A percentile compares a stretch with the other conserved stretches of the same genome.
phyloP scores from a whole-genome alignment of 2,329 filamentous ascomycete species.

The Knufia fluminis region DNA sequence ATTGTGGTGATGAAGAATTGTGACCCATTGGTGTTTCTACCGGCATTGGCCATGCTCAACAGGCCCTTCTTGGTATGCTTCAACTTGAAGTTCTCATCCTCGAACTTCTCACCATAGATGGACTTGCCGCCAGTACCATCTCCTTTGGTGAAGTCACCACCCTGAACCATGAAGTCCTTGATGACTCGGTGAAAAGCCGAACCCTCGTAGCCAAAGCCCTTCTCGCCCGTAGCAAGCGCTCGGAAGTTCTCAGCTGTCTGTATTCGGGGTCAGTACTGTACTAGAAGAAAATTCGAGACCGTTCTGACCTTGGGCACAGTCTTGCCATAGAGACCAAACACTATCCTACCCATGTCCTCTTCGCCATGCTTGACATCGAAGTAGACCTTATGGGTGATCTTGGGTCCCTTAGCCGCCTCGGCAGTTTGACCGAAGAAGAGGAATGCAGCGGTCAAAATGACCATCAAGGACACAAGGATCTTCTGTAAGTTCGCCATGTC shows the following conservation, averaged over 20 bases:
- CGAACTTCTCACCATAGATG: conserved; percentile 58
- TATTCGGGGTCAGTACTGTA: conserved; percentile 5
- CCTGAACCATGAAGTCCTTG: conserved; percentile 63
- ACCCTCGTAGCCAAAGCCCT: conserved; percentile 58
- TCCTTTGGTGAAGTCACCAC: conserved; percentile 57
- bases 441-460: conserved; percentile 67
- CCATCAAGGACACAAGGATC: conserved; percentile 60
- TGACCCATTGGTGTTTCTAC: conserved; percentile 39
- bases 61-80: conserved; percentile 57
- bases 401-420: conserved; percentile 73
- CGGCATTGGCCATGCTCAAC: conserved; percentile 58
- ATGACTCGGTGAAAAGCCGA: conserved; percentile 63
- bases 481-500: conserved; percentile 68
- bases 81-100: conserved; percentile 64
- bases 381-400: conserved; percentile 80
- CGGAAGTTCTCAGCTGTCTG: conserved; percentile 58
- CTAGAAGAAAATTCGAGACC: no score
- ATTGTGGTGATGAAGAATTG: conserved; percentile 61
- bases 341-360: conserved; percentile 50
- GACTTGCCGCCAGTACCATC: conserved; percentile 60
- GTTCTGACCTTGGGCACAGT: conserved; percentile 51
- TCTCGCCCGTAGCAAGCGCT: conserved; percentile 56
- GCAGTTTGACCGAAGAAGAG: conserved; percentile 66
- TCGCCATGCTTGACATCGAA: conserved; percentile 58
- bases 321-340: conserved; percentile 59